Evolutionary conservation across 768 basidiomycete species (phyloP), one percentile per base, ranked within the genome.

Genomic region (Cystoderma amianthinum): DNA sequence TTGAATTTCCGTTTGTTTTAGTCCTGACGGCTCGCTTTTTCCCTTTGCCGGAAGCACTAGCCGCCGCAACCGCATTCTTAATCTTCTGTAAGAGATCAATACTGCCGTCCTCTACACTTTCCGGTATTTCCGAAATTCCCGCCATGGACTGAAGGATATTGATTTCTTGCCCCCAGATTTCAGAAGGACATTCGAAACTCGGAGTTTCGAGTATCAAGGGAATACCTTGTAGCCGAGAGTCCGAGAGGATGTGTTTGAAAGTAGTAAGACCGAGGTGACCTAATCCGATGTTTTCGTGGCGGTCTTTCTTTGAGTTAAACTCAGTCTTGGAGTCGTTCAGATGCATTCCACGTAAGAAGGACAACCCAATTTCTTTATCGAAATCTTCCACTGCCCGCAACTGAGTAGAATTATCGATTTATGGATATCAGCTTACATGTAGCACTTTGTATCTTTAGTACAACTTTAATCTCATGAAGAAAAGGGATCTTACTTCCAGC

Each of bases 181-280:
- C 76, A 16, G 38, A 48, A 17, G 72, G 72, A 13, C 68, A 62
- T 42, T 86, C 88, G 47, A 80, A 78, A 19, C 71, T 74, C 1
- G 85, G 86, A 0, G 91, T 92, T 55, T 94, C 90, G 11, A 92
- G 71, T 22, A 94, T 78, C 24, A 94, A 70, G 1, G 89, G 89
- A 23, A 92, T 81, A 34, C 72, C 57, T 42, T 78, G 73, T 20
- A 80, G 68, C 13, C 86, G 78, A 3, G 72, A 63, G 52, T 92
- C 89, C 6, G 72, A 71, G 39, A 91, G 64, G 38, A 90, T 76
- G 45, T 77, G 69, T 21, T 67, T 62, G 59, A 92, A 92, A 0
- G 78, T 68, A 1, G 52, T 46, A 3, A 91, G 64, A 6, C 77
- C 77, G 30, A 92, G 70, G 36, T 80, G 62, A 1, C 90, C 90